These are phyloP conservation scores for Carallia brachiata DNA, from an alignment of 345 rosid genomes.

Conservation along the genomic window DNA sequence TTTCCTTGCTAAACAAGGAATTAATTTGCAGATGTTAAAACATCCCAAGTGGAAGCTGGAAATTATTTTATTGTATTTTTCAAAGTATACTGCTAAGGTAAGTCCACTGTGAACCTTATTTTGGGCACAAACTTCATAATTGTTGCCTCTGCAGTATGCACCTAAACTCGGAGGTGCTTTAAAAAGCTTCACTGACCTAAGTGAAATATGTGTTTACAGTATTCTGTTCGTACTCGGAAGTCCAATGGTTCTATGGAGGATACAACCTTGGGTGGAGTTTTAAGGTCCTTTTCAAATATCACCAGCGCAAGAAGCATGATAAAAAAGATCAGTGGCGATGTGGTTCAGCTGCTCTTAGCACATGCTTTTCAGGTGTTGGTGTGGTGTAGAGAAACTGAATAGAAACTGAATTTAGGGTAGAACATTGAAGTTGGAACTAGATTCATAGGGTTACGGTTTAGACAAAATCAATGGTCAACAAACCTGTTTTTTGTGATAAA, in stretches of 20 bases:
- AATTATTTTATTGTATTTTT: conserved; percentile 59
- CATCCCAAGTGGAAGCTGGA: conserved; percentile 86
- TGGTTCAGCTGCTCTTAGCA: conserved; percentile 69
- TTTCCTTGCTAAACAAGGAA: neutral
- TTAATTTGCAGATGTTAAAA: conserved; percentile 51
- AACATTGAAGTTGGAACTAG: neutral
- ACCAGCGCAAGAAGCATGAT: conserved; percentile 41
- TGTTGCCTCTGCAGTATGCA: neutral
- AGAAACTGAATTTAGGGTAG: neutral
- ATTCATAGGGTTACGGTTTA: neutral
- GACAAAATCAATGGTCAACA: neutral
- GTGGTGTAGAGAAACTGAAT: neutral
- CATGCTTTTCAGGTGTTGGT: conserved; percentile 71
- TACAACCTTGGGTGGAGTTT: conserved; percentile 46
- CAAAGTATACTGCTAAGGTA: conserved; percentile 67
- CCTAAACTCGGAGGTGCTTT: neutral
- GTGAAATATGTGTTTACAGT: conserved; percentile 35
- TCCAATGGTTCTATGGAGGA: conserved; percentile 39
- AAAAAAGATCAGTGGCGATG: conserved; percentile 51
- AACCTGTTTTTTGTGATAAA: neutral
- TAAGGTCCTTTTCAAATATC: conserved; percentile 50
- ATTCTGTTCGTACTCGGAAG: conserved; percentile 67
- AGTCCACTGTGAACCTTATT: conserved; percentile 4
- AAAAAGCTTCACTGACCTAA: neutral
- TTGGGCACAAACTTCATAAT: neutral